A percentile compares a stretch with the other conserved stretches of the same genome.
These are phyloP conservation scores for Vigna mungo DNA, from an alignment of 306 rosid genomes.

Conservation along the genomic window DNA sequence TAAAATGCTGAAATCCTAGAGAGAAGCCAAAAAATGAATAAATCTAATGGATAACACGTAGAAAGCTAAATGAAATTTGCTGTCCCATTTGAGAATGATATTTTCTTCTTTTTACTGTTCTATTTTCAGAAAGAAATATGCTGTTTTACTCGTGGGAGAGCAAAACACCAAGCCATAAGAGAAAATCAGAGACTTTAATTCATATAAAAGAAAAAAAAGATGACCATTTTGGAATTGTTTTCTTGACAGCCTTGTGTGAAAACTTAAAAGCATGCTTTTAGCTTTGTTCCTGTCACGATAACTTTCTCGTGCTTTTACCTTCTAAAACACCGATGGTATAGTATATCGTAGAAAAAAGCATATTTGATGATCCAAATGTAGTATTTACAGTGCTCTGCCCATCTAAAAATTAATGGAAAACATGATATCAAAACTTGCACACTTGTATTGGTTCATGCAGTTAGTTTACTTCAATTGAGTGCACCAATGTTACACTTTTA, in stretches of 20 bases:
- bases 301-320: too few species aligned
- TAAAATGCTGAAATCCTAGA: too few species aligned
- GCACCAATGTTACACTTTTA: neutral
- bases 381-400: too few species aligned
- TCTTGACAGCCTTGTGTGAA: neutral
- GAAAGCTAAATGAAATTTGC: neutral
- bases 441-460: conserved; percentile 1
- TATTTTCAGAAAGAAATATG: neutral
- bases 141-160: neutral
- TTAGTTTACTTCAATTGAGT: conserved; percentile 16
- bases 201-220: neutral
- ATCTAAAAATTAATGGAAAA: too few species aligned
- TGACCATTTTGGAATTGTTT: neutral
- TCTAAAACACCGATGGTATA: too few species aligned
- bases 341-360: too few species aligned
- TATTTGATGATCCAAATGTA: too few species aligned
- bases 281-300: too few species aligned
- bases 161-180: neutral
- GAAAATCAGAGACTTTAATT: neutral
- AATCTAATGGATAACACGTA: neutral
- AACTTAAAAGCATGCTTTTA: too few species aligned
- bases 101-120: neutral
- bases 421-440: too few species aligned
- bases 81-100: conserved; percentile 5
- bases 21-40: too few species aligned